Conservation (phyloP, 208 protist species). For the Phytomonas francai region DNA sequence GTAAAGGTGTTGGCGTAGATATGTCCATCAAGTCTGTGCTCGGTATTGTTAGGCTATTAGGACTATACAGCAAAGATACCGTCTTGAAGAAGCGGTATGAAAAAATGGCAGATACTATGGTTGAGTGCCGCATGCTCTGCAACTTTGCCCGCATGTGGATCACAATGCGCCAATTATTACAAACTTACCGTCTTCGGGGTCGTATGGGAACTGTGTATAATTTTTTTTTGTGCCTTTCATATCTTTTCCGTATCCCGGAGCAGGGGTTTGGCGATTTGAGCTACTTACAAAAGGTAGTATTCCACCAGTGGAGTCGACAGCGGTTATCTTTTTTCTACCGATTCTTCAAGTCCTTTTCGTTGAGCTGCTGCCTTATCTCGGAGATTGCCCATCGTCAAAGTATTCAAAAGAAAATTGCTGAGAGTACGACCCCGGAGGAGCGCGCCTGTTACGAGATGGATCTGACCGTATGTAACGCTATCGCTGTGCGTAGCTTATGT, state of each 20-base stretch:
- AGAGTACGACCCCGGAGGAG: constrained; percentile 13
- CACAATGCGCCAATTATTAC: constrained; percentile 46
- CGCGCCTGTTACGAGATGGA: constrained; percentile 20
- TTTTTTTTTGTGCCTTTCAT: constrained; percentile 41
- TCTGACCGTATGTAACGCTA: constrained; percentile 34
- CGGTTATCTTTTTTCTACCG: constrained; percentile 70
- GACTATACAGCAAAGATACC: constrained; percentile 33
- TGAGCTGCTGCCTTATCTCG: constrained; percentile 57
- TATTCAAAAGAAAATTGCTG: constrained; percentile 12
- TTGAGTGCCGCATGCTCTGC: constrained; percentile 85
- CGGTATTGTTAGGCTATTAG: constrained; percentile 46
- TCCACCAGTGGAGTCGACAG: constrained; percentile 58
- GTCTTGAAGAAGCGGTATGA: constrained; percentile 28
- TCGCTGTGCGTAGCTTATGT: constrained; percentile 60
- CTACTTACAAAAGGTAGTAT: constrained; percentile 80
- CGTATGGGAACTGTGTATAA: constrained; percentile 31
- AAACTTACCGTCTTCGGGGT: constrained; percentile 15
- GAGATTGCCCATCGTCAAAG: constrained; percentile 25
- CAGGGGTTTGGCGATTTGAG: constrained; percentile 77
- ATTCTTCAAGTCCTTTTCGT: constrained; percentile 85
- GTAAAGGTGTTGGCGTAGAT: constrained; percentile 75
- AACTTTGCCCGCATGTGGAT: constrained; percentile 60
- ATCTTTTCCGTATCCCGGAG: constrained; percentile 64
- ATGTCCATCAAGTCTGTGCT: constrained; percentile 73
- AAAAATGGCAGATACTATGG: constrained; percentile 45